Evolutionary conservation across 2,329 filamentous ascomycete genomes (phyloP).

Genomic region (Bretziella fagacearum): DNA sequence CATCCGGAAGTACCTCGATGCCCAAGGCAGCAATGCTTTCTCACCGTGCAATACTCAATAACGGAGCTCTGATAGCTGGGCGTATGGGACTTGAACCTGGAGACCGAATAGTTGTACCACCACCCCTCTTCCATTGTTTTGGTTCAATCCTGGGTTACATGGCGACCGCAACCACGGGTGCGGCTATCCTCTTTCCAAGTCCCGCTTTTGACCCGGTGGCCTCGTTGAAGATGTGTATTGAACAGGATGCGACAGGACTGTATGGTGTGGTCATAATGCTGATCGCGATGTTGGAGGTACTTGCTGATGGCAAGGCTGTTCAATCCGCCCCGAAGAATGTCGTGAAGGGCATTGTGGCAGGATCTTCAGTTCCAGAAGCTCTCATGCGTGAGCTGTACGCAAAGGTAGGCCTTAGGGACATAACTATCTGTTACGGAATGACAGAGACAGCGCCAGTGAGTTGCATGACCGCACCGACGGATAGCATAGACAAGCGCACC

Average conservation of each 20-base stretch:
- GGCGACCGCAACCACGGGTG: constrained; percentile 70
- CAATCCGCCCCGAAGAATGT: constrained; percentile 27
- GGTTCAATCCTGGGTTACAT: constrained; percentile 87
- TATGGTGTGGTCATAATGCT: constrained; percentile 96
- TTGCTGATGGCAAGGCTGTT: constrained; percentile 30
- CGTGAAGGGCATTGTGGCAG: constrained; percentile 81
- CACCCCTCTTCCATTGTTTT: constrained; percentile 81
- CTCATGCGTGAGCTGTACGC: constrained; percentile 64
- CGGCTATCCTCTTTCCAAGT: constrained; percentile 66
- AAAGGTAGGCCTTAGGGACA: constrained; percentile 56
- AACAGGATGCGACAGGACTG: constrained; percentile 43
- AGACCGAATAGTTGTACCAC: constrained; percentile 71
- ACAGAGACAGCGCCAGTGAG: constrained; percentile 70
- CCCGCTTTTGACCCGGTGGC: constrained; percentile 74
- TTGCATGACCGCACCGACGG: constrained; percentile 66
- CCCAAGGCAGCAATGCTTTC: constrained; percentile 85
- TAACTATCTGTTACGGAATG: constrained; percentile 95
- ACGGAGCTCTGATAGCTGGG: constrained; percentile 67
- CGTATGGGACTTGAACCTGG: constrained; percentile 62
- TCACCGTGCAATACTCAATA: constrained; percentile 80
- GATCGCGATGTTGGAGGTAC: constrained; percentile 63
- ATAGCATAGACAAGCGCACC: constrained; percentile 57
- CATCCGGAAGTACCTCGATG: constrained; percentile 77
- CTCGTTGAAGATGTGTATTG: constrained; percentile 40
- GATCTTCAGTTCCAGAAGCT: constrained; percentile 65